Evolutionary conservation across 1,139 yeast species (phyloP).

Genomic region (Magnusiomyces paraingens): DNA sequence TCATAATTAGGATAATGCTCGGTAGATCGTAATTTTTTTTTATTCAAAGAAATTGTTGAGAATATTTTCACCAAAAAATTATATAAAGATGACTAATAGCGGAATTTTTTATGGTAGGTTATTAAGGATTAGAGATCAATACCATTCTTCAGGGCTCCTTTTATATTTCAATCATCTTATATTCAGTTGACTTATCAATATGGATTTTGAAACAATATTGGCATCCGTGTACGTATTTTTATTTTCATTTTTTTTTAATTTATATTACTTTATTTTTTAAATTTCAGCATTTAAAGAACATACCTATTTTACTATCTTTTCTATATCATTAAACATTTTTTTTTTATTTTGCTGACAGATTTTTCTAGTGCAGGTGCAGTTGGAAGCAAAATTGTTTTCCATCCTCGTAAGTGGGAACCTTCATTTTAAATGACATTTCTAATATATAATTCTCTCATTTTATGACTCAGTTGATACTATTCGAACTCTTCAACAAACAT

Average conservation of each 20-base stretch:
- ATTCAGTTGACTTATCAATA: neutral
- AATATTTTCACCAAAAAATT: too few species aligned
- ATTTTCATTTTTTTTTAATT: neutral
- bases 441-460: neutral
- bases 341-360: conserved; percentile 3
- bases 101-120: too few species aligned
- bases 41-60: too few species aligned
- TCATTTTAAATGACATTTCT: neutral
- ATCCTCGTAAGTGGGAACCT: conserved; percentile 28
- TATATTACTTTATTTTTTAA: neutral
- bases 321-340: neutral
- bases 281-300: neutral
- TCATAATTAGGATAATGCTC: too few species aligned
- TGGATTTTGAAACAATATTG: conserved; percentile 3
- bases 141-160: too few species aligned
- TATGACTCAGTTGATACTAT: conserved; percentile 32
- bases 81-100: too few species aligned
- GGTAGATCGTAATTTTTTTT: too few species aligned
- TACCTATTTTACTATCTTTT: too few species aligned
- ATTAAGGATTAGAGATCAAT: too few species aligned
- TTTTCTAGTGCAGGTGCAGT: conserved; percentile 31
- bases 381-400: conserved; percentile 33
- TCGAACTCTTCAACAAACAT: conserved; percentile 37
- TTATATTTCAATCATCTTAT: too few species aligned
- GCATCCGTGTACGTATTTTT: conserved; percentile 3